A percentile compares a stretch with the other conserved stretches of the same genome.
Conservation (phyloP, 208 protist species). For the Leishmania major region DNA sequence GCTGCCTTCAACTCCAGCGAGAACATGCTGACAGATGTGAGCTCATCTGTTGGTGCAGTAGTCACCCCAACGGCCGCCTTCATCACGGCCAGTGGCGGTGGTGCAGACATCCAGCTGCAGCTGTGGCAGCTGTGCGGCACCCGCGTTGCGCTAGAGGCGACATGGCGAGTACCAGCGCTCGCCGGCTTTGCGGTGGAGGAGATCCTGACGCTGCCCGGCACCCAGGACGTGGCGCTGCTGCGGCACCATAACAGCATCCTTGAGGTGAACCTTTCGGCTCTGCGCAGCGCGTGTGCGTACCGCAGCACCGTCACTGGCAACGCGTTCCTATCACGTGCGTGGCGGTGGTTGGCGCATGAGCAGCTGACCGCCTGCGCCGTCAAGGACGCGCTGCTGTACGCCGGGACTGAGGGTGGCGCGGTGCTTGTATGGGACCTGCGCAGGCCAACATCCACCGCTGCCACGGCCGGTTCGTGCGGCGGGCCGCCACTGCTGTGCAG, state of each 20-base stretch:
- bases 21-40: background rate
- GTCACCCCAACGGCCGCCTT: conserved; percentile 12
- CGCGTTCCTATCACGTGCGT: conserved; percentile 43
- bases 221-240: conserved; percentile 36
- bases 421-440: conserved; percentile 72
- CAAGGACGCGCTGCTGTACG: conserved; percentile 59
- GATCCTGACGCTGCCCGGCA: conserved; percentile 46
- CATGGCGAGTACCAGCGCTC: conserved; percentile 43
- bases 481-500: conserved; percentile 29
- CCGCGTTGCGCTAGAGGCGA: conserved; percentile 38
- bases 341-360: conserved; percentile 61
- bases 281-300: conserved; percentile 27
- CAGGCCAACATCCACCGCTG: conserved; percentile 14
- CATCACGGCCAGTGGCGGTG: conserved; percentile 28
- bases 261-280: conserved; percentile 39
- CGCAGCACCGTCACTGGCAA: conserved; percentile 24
- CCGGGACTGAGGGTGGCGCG: conserved; percentile 60
- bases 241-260: conserved; percentile 52
- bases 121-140: conserved; percentile 42
- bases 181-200: conserved; percentile 44
- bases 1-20: conserved; percentile 26
- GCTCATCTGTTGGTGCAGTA: background rate
- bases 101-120: conserved; percentile 30
- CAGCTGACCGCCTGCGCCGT: conserved; percentile 51
- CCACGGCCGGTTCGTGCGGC: background rate